Evolutionary conservation across 2,329 filamentous ascomycete genomes (phyloP).

Genomic region (Aspergillus uvarum): DNA sequence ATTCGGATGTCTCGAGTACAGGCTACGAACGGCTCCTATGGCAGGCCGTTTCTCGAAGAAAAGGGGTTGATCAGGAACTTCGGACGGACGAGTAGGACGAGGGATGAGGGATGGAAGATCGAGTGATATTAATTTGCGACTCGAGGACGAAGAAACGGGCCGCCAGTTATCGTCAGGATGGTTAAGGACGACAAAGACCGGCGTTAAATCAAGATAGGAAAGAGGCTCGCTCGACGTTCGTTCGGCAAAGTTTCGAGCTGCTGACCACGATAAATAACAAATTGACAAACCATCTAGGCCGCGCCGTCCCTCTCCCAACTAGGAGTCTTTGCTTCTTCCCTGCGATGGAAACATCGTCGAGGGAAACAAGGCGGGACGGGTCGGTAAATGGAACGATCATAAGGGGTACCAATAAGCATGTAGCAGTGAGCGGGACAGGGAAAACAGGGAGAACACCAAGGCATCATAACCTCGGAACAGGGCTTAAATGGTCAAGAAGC

Average conservation of each 20-base stretch:
- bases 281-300: slow-evolving; percentile 14
- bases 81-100: slow-evolving; percentile 19
- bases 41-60: background rate
- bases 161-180: slow-evolving; percentile 23
- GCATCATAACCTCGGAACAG: background rate
- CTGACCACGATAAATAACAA: slow-evolving; percentile 32
- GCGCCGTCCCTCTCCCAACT: background rate
- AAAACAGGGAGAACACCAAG: background rate
- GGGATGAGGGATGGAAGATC: slow-evolving; percentile 17
- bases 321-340: slow-evolving; percentile 9
- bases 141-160: slow-evolving; percentile 23
- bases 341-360: background rate
- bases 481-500: background rate
- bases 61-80: slow-evolving; percentile 3
- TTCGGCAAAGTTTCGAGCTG: slow-evolving; percentile 29
- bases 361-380: background rate
- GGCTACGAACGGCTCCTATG: slow-evolving; percentile 15
- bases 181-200: slow-evolving; percentile 24
- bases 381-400: background rate
- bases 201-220: slow-evolving; percentile 17
- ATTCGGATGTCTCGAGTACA: background rate
- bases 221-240: slow-evolving; percentile 28
- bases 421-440: background rate
- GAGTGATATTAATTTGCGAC: slow-evolving; percentile 27
- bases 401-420: background rate